phyloP scores from a whole-genome alignment of 2,329 filamentous ascomycete species.

The Sphaerulina musiva region DNA sequence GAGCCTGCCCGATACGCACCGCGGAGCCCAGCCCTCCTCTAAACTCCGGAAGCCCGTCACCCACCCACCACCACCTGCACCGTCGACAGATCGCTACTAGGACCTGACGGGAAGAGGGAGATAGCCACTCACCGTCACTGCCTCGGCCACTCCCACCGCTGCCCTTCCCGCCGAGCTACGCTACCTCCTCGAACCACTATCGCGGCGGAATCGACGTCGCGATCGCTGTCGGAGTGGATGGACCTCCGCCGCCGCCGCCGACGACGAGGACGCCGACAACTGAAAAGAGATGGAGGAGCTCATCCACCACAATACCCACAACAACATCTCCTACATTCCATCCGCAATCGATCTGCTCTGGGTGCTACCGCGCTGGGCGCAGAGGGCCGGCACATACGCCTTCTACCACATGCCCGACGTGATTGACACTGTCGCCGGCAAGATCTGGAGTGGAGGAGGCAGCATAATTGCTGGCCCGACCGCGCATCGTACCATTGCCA shows the following conservation, averaged over 20 bases:
- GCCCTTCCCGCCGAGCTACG: too few species aligned
- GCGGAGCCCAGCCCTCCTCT: too few species aligned
- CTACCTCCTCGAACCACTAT: too few species aligned
- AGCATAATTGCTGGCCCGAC: slow-evolving; percentile 56
- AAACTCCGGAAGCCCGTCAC: too few species aligned
- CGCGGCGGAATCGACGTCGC: too few species aligned
- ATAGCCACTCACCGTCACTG: too few species aligned
- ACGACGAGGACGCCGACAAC: background rate
- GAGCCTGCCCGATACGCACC: too few species aligned
- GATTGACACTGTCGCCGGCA: slow-evolving; percentile 48
- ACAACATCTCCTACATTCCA: slow-evolving; percentile 36
- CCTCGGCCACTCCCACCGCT: too few species aligned
- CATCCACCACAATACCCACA: slow-evolving; percentile 9
- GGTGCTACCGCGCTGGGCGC: slow-evolving; percentile 63
- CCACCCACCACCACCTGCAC: too few species aligned
- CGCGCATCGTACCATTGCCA: slow-evolving; percentile 37
- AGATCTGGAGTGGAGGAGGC: slow-evolving; percentile 51
- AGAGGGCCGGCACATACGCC: slow-evolving; percentile 58
- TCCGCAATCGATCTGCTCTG: slow-evolving; percentile 62
- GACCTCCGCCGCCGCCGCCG: background rate
- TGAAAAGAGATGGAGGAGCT: slow-evolving; percentile 12
- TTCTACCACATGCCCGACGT: slow-evolving; percentile 52
- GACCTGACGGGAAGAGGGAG: too few species aligned
- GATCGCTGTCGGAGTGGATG: too few species aligned
- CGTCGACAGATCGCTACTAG: too few species aligned